phyloP scores from a whole-genome alignment of 2,329 filamentous ascomycete genomes.

The Aspergillus neotritici region DNA sequence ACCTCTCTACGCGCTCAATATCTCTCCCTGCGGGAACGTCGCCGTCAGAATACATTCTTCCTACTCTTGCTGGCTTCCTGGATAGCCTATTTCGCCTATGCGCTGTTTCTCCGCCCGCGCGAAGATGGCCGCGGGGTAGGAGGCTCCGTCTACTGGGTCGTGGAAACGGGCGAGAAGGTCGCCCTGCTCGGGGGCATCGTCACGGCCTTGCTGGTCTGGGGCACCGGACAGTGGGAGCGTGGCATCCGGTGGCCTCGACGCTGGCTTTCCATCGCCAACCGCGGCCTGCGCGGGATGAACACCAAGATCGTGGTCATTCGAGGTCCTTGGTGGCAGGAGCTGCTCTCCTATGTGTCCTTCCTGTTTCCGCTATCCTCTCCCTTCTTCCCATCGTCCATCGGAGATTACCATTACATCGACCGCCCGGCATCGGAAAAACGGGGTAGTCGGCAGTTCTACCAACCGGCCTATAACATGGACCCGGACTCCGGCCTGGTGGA shows the following conservation, averaged over 20 bases:
- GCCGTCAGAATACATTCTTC: slow-evolving; percentile 91
- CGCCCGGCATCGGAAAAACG: slow-evolving; percentile 42
- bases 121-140: slow-evolving; percentile 89
- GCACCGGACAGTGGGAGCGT: slow-evolving; percentile 91
- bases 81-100: slow-evolving; percentile 80
- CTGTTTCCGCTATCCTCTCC: slow-evolving; percentile 66
- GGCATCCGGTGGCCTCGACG: slow-evolving; percentile 89
- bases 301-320: slow-evolving; percentile 90
- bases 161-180: slow-evolving; percentile 84
- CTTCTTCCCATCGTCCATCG: slow-evolving; percentile 57
- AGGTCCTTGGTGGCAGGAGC: slow-evolving; percentile 74
- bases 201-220: slow-evolving; percentile 82
- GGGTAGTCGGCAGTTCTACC: slow-evolving; percentile 31
- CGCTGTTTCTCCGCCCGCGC: slow-evolving; percentile 88
- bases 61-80: slow-evolving; percentile 72
- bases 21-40: slow-evolving; percentile 77
- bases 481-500: slow-evolving; percentile 62
- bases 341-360: slow-evolving; percentile 66
- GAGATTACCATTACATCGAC: slow-evolving; percentile 76
- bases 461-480: slow-evolving; percentile 52
- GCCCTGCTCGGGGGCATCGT: slow-evolving; percentile 87
- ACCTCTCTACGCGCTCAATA: slow-evolving; percentile 90
- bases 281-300: slow-evolving; percentile 87
- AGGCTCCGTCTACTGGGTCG: slow-evolving; percentile 91
- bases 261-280: slow-evolving; percentile 84